Base-by-base conservation (phyloP, 2,329 filamentous ascomycete species). In the Aspergillus sp. region DNA sequence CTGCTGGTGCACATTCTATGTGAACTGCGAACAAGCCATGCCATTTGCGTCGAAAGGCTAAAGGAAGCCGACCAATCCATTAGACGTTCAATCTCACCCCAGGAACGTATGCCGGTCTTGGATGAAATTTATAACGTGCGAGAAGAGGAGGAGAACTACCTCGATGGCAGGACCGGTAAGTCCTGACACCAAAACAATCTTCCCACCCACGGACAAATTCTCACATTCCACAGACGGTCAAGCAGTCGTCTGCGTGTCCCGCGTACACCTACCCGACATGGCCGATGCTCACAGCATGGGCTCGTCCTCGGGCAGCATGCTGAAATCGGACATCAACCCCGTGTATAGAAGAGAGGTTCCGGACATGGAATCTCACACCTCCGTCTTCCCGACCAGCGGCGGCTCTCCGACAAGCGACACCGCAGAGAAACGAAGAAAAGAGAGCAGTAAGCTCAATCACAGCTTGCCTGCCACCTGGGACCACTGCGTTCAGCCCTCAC, bases 51-150 rank as follows among this genome's bases (percentile, higher is more conserved):
- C n/a, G 68, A 72, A 5, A 74, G 72, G 39, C 56, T 75, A 14
- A 67, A 67, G 39, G 73, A 75, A 24, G 73, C 73, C 7, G 70
- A 71, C 31, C 71, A 73, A 46, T 70, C 72, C 16, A 72, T 74
- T 18, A 67, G 72, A 42, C 70, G 71, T 3, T 70, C 72, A 47
- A 74, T 75, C 42, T 63, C 60, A 1, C 73, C 72, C 7, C 46
- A 63, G 3, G 63, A 71, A 36, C 63, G 70, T 24, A 60, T 74
- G 5, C 66, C 69, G 20, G 68, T 75, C 4, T 64, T 75, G 1
- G 71, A 73, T 51, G 73, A 75, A 56, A 74, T 75, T 49, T 75
- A 75, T 56, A 68, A 66, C 24, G 72, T 75, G 4, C 69, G 72
- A 16, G 65, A 67, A 12, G 69, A 73, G 61, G 72, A 75, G 54